Evolutionary conservation across 208 protist genomes (phyloP), one percentile per base, ranked within the genome.

Genomic region (Trypanosoma cruzi): DNA sequence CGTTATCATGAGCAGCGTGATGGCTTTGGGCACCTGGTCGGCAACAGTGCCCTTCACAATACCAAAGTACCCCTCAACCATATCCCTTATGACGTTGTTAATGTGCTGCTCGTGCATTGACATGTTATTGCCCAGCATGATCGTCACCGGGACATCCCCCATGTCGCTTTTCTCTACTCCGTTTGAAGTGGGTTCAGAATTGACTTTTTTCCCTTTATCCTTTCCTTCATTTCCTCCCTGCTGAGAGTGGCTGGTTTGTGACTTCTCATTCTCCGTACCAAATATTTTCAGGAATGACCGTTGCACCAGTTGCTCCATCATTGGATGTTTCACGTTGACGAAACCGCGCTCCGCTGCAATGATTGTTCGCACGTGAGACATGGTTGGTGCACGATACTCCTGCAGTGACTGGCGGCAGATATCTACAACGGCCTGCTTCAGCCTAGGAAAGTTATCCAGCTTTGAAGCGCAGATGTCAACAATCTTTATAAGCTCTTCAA

Each of bases 1-100:
- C 14, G 98, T 96, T 55, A 99, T 98, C 69, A 99, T 92, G 57
- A 99, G 98, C 64, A 98, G 89, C 63, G 99, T 99, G 59, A 99
- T 99, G 26, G 95, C 90, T 84, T 99, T 99, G 46, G 99, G 99
- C 10, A 99, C 95, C 66, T 94, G 86, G 71, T 99, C 98, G 44
- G 85, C 68, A 24, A 98, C 85, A 82, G 91, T 96, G 46, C 86
- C 88, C 75, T 96, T 93, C 49, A 97, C 85, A 71, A 98, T 95
- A 8, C 69, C 68, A 54, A 97, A 98, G 81, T 98, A 98, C 34
- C 88, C 89, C 79, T 94, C 89, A 58, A 97, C 89, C 86, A 97
- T 95, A 66, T 94, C 87, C 18, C 88, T 84, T 42, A 95, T 92
- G 34, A 84, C 84, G 69, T 81, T 84, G 80, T 97, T 88, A 73